Base-by-base conservation (phyloP, 2,329 filamentous ascomycete species). In the Stromatinia cepivora region DNA sequence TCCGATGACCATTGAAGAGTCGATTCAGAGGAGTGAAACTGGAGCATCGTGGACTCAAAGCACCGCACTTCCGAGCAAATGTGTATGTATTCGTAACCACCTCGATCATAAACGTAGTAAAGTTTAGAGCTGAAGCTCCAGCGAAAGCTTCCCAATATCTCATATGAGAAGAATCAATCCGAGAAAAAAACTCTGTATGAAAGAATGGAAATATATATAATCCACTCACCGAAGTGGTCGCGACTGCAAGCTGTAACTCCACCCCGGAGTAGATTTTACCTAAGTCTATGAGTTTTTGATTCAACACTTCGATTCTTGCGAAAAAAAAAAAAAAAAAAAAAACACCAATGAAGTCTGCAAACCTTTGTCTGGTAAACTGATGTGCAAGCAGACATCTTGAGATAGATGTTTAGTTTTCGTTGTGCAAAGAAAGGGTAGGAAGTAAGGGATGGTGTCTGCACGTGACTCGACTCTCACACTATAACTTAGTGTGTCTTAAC, bases 341-440 rank as follows among this genome's bases (percentile, higher is more conserved):
- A 13, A 10, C 17, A 45, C 4, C 2, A 59, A 20, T 13, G 8
- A 7, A 56, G 20, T 7, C 10, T 20, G 8, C 10, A 22, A 31
- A 15, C 11, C 3, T 61, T 22, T 31, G 25, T 22, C 20, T 34
- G 3, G 8, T n/a, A 3, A 17, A 34, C 13, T 10, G 15, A 15
- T 5, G 15, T n/a, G 4, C 20, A 50, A 20, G 3, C n/a, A 50
- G 8, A 10, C 9, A 7, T 7, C 4, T 13, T 2, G 0, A 5
- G 2, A 11, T 36, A 20, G 6, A 52, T 36, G 11, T 22, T 0
- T 25, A n/a, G 8, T n/a, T 25, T 58, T 36, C 36, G 3, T 62
- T 46, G 6, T n/a, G 6, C 1, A 13, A 11, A 52, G 1, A 36
- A 50, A 28, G 15, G 13, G 22, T 50, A 25, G 5, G 11, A 63